Conservation (phyloP, 2,329 filamentous ascomycete species). For the Zalaria obscura region DNA sequence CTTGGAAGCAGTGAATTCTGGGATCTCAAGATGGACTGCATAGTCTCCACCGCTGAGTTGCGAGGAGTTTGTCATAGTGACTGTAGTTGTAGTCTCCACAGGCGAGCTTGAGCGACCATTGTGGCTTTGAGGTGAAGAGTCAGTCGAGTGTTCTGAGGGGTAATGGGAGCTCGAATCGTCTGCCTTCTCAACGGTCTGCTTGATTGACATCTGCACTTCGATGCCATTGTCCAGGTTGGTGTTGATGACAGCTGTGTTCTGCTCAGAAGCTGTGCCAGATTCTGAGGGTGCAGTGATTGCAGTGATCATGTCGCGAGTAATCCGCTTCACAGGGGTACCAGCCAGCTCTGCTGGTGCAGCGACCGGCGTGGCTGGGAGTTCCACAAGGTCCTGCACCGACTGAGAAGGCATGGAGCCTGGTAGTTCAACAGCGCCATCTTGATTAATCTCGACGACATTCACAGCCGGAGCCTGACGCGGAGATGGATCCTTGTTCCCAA, state of each 20-base stretch:
- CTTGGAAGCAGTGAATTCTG: not conserved
- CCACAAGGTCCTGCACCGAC: not conserved
- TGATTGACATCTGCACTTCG: not conserved
- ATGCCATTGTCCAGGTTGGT: not conserved
- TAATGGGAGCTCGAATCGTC: not conserved
- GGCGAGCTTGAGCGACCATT: not conserved
- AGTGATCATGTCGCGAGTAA: slow-evolving; percentile 21
- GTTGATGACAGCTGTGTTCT: slow-evolving; percentile 5
- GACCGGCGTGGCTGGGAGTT: slow-evolving; percentile 6
- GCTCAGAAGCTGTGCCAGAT: slow-evolving; percentile 4
- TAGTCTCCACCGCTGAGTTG: not conserved
- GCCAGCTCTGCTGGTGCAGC: slow-evolving; percentile 18
- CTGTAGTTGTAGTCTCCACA: not conserved
- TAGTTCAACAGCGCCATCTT: not conserved
- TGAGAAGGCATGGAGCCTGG: not conserved
- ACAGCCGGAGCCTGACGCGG: not conserved
- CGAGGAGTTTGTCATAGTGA: not conserved
- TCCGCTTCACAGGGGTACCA: slow-evolving; percentile 18
- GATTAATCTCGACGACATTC: not conserved
- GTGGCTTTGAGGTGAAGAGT: not conserved
- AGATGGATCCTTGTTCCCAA: not conserved
- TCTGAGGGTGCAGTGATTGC: slow-evolving; percentile 18
- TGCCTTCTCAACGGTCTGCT: not conserved
- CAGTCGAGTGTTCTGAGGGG: not conserved
- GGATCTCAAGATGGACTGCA: not conserved